Conservation (phyloP, 495 filamentous ascomycete species). For the Opeltia flavorubescens region DNA sequence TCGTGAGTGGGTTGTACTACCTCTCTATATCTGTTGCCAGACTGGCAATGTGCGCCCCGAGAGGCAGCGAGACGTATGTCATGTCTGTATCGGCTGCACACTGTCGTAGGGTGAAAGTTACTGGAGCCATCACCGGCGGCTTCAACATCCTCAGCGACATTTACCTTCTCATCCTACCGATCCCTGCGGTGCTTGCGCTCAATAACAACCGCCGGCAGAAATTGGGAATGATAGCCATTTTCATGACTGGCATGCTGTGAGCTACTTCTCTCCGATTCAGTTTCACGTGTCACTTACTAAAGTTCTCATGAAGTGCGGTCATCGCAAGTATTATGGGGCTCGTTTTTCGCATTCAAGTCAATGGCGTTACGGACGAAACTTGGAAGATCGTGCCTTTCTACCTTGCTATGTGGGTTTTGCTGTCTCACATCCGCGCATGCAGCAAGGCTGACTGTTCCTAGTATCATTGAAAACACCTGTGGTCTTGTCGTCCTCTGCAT, state of each 20-base stretch:
- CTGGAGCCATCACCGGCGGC: slow-evolving; percentile 3
- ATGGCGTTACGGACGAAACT: slow-evolving; percentile 1
- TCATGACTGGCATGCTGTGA: slow-evolving; percentile 13
- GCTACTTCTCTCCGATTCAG: neutral
- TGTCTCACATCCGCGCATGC: neutral
- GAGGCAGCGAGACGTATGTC: slow-evolving; percentile 6
- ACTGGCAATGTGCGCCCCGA: slow-evolving; percentile 3
- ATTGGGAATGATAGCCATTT: slow-evolving; percentile 8
- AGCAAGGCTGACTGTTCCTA: neutral
- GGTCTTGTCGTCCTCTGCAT: slow-evolving; percentile 14
- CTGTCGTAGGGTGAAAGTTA: neutral
- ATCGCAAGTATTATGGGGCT: slow-evolving; percentile 10
- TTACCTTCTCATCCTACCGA: slow-evolving; percentile 14
- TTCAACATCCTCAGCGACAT: slow-evolving; percentile 13
- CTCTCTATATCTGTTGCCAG: neutral
- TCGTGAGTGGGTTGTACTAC: slow-evolving; percentile 8
- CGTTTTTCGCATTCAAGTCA: slow-evolving; percentile 6
- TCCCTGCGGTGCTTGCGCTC: slow-evolving; percentile 12
- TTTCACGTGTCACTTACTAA: neutral
- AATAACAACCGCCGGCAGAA: slow-evolving; percentile 9
- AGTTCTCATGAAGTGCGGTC: slow-evolving; percentile 11
- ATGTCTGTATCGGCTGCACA: slow-evolving; percentile 1
- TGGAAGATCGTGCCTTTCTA: slow-evolving; percentile 3
- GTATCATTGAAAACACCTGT: slow-evolving; percentile 12
- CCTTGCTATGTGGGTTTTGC: slow-evolving; percentile 5